Evolutionary conservation across 352 stramenopile species (phyloP).

Genomic region (Globisporangium cederbergense): DNA sequence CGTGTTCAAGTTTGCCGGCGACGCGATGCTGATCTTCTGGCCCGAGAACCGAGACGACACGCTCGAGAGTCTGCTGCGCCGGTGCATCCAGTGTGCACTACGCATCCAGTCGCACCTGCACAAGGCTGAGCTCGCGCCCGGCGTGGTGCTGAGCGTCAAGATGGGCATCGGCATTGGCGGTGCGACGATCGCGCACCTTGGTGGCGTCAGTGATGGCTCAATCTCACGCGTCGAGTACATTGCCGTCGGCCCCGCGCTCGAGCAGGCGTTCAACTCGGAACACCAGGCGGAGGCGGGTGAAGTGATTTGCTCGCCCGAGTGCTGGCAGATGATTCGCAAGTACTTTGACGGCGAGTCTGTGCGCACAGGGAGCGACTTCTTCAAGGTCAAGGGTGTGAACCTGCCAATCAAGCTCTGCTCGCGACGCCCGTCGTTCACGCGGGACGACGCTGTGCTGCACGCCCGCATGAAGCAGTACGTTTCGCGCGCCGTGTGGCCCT

Average conservation of each 20-base stretch:
- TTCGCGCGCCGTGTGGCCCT: constrained; percentile 89
- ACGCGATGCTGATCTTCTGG: constrained; percentile 95
- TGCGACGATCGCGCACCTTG: constrained; percentile 86
- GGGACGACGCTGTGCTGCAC: constrained; percentile 81
- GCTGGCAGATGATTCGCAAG: constrained; percentile 64
- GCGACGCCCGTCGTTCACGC: constrained; percentile 63
- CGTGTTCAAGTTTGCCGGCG: constrained; percentile 95
- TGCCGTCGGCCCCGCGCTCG: constrained; percentile 84
- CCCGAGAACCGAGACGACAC: constrained; percentile 88
- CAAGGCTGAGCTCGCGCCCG: constrained; percentile 74
- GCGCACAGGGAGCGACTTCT: constrained; percentile 30
- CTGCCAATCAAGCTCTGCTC: constrained; percentile 66
- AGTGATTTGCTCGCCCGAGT: constrained; percentile 86
- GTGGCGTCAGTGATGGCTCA: constrained; percentile 80
- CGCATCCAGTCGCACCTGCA: constrained; percentile 89
- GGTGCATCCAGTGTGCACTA: constrained; percentile 87
- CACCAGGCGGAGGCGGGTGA: constrained; percentile 85
- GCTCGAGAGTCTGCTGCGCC: constrained; percentile 71
- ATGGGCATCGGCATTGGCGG: constrained; percentile 90
- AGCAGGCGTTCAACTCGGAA: constrained; percentile 89
- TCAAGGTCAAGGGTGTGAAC: constrained; percentile 57
- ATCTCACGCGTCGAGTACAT: constrained; percentile 90
- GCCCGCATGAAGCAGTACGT: constrained; percentile 89
- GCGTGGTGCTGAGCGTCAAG: constrained; percentile 92
- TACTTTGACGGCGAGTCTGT: constrained; percentile 63